phyloP scores from a whole-genome alignment of 441 rosid species.

The Monsonia emarginata region DNA sequence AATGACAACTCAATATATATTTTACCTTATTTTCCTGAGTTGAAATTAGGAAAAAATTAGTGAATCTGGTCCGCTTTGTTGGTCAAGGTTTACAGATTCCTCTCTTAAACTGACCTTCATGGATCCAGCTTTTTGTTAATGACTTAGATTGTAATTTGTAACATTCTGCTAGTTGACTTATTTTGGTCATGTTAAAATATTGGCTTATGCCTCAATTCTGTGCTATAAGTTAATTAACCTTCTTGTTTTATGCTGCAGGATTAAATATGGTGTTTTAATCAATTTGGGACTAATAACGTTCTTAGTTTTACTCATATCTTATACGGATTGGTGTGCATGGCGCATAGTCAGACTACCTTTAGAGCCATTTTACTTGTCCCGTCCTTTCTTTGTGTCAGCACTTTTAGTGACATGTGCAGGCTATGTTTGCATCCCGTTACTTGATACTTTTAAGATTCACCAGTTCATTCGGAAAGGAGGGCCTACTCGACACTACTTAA shows the following conservation, averaged over 20 bases:
- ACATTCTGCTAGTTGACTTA: not conserved
- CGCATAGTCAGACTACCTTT: conserved; percentile 80
- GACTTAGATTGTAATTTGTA: too few relatives aligned
- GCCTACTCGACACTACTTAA: conserved; percentile 32
- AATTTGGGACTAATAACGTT: conserved; percentile 54
- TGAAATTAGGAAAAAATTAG: not conserved
- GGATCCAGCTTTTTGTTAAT: not conserved
- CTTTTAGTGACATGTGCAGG: conserved; percentile 51
- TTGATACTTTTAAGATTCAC: conserved; percentile 41
- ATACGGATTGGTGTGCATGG: conserved; percentile 83
- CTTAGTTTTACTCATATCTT: conserved; percentile 39
- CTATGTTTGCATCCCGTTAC: conserved; percentile 62
- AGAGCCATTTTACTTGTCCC: conserved; percentile 53
- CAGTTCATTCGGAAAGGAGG: conserved; percentile 36
- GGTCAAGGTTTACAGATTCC: not conserved
- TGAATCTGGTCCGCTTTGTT: not conserved
- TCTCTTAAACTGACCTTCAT: not conserved
- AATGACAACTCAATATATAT: not conserved
- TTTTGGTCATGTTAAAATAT: not conserved
- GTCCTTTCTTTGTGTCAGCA: conserved; percentile 57
- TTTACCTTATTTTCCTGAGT: not conserved
- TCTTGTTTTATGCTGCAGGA: conserved; percentile 36
- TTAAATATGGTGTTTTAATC: conserved; percentile 49
- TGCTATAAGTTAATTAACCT: not conserved
- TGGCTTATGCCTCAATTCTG: not conserved